These are phyloP conservation scores for Plenodomus tracheiphilus DNA, from an alignment of 2,329 filamentous ascomycete genomes.

Conservation along the genomic window DNA sequence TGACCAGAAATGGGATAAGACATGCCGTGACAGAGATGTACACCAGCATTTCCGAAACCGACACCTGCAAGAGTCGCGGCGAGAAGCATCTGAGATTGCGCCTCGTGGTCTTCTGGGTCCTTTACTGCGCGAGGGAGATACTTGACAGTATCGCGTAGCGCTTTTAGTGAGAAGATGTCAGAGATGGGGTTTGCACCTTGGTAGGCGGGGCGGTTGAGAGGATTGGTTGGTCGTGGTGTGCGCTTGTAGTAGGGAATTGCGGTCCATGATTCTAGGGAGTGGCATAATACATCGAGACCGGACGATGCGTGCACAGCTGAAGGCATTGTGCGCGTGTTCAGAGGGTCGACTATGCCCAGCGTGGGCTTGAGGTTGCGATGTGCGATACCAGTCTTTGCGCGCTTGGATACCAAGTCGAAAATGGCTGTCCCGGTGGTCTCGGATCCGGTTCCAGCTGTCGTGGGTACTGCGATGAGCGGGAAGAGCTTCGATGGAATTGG, in stretches of 20 bases:
- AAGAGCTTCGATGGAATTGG: constrained; percentile 72
- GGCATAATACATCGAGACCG: constrained; percentile 92
- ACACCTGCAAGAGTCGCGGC: constrained; percentile 93
- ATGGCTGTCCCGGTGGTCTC: constrained; percentile 98
- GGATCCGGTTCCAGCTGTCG: constrained; percentile 83
- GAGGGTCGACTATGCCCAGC: constrained; percentile 79
- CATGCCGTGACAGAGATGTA: constrained; percentile 91
- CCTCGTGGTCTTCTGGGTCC: constrained; percentile 88
- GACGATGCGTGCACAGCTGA: constrained; percentile 89
- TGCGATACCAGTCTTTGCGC: constrained; percentile 93
- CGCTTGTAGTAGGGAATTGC: constrained; percentile 93
- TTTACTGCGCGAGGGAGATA: constrained; percentile 87
- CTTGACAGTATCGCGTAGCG: constrained; percentile 80
- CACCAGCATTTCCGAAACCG: constrained; percentile 95
- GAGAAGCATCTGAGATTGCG: constrained; percentile 93
- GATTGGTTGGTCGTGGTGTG: constrained; percentile 80
- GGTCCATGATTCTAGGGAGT: constrained; percentile 95
- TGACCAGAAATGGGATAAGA: constrained; percentile 96
- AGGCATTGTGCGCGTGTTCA: constrained; percentile 97
- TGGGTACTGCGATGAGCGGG: constrained; percentile 81
- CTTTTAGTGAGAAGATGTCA: constrained; percentile 92
- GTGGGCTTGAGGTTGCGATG: constrained; percentile 96
- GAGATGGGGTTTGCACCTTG: constrained; percentile 98
- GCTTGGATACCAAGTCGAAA: constrained; percentile 88
- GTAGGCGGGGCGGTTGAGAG: constrained; percentile 88